Percentiles rank a stretch among this genome's conserved stretches.
These are phyloP conservation scores for Cladophialophora bantiana DNA, from an alignment of 2,329 filamentous ascomycete genomes.

Conservation along the genomic window DNA sequence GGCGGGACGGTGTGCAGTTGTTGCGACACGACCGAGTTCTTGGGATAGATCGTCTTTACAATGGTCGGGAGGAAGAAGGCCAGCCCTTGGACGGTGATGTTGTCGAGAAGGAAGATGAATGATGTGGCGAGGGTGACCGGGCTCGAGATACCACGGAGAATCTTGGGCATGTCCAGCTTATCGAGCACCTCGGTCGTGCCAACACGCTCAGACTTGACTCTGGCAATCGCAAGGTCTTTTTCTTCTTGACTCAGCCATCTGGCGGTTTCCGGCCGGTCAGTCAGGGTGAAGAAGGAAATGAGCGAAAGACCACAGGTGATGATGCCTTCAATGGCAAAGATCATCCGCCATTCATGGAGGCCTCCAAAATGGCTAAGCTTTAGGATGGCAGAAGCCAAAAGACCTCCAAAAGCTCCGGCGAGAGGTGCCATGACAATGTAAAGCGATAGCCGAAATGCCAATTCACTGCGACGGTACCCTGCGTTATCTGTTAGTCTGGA, in stretches of 20 bases:
- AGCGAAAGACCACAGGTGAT: slow-evolving; percentile 66
- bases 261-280: slow-evolving; percentile 72
- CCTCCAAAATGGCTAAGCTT: slow-evolving; percentile 65
- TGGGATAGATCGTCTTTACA: slow-evolving; percentile 71
- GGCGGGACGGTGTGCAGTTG: slow-evolving; percentile 75
- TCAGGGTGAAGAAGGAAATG: slow-evolving; percentile 69
- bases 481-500: slow-evolving; percentile 56
- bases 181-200: slow-evolving; percentile 69
- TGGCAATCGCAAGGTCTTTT: slow-evolving; percentile 69
- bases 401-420: slow-evolving; percentile 73
- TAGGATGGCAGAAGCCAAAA: slow-evolving; percentile 70
- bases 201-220: slow-evolving; percentile 73
- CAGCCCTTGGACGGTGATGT: slow-evolving; percentile 74
- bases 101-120: slow-evolving; percentile 69
- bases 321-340: slow-evolving; percentile 75
- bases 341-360: slow-evolving; percentile 70
- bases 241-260: slow-evolving; percentile 71
- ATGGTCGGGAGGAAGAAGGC: slow-evolving; percentile 76
- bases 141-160: slow-evolving; percentile 67
- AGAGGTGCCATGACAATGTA: slow-evolving; percentile 76
- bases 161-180: slow-evolving; percentile 66
- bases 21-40: slow-evolving; percentile 64
- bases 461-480: slow-evolving; percentile 70
- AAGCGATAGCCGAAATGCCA: slow-evolving; percentile 70
- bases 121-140: slow-evolving; percentile 66